Evolutionary conservation across 2,329 filamentous ascomycete species (phyloP), one percentile per base, ranked within the genome.

Genomic region (Ophiostoma angusticollis): DNA sequence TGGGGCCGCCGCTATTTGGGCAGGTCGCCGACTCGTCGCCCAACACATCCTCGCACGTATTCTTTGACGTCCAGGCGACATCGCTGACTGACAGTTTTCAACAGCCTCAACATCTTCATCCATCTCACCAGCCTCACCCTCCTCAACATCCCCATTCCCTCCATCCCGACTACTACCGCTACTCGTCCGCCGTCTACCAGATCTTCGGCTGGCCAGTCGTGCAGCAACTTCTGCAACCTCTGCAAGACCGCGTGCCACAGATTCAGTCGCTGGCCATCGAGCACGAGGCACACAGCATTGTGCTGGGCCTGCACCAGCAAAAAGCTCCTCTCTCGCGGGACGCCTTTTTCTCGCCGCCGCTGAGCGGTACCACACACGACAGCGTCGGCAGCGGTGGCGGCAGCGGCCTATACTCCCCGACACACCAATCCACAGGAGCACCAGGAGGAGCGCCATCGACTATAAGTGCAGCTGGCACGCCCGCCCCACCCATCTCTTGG

Each of bases 161-260:
- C 8, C 9, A 11, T 25, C 3, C n/a, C n/a, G 7, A 5, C 36
- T 12, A 7, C 11, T 58, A 58, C 39, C 46, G 47, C 18, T 61
- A 61, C 45, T 56, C 56, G 14, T 55, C 58, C 11, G 55, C 55
- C 5, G 64, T 67, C 14, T 65, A 72, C 52, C 68, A 68, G 50
- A 63, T 72, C 54, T 57, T 73, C 33, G 58, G 61, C 5, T 73
- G 69, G 64, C 64, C 64, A 19, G 57, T 56, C 22, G 50, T 67
- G 33, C 58, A 63, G 43, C 58, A 62, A 17, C 42, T 65, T 9
- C 48, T 65, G 7, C 55, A 59, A 36, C 50, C 50, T 5, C 36
- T 56, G 9, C 53, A 54, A 35, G 45, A 50, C 17, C 57, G 52
- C 42, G 41, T 56, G 14, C 54, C 53, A 17, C 30, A 33, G 30